Base-by-base conservation (phyloP, 2,329 filamentous ascomycete genomes). In the Colletotrichum nymphaeae region DNA sequence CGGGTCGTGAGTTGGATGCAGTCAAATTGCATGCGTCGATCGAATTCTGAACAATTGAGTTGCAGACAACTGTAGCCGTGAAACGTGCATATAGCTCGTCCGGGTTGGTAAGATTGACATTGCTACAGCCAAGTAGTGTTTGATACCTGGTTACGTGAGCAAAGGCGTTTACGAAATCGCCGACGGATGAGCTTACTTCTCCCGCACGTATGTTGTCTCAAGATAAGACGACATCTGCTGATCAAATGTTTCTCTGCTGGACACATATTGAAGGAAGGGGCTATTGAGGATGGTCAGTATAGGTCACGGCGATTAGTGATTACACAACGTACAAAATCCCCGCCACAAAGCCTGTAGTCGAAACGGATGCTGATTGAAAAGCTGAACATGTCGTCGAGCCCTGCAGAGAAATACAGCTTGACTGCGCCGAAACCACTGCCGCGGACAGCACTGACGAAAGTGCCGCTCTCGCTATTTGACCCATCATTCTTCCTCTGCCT, bases 1-100 rank as follows among this genome's bases (percentile, higher is more conserved):
- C 86, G 2, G 97, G 95, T 72, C 87, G 87, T 5, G 94, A 91
- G 55, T 92, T 85, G 35, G 88, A 84, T n/a, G 87, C 82, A 0
- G 92, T 89, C 58, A 97, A 85, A 24, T 85, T 83, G 83, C 97
- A 99, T 30, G 88, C 80, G 12, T 84, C 80, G 78, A 93, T 91
- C 5, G 97, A 98, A 80, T 95, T 95, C 83, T 99, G 97, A 63
- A 99, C 90, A 80, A 99, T 93, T 76, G 94, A 90, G 86, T 97
- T 98, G 88, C 97, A 99, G 76, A 99, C 89, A 75, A 97, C 93
- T 74, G 94, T 97, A 59, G 92, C 97, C 5, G 96, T 97, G 84
- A 96, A 99, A 78, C 97, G 93, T 62, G 97, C 96, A 84, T 99
- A 99, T 79, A 95, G 90, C 78, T 93, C 89, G 77, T 91, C 93